Evolutionary conservation across 495 filamentous ascomycete species (phyloP), one percentile per base, ranked within the genome.

Genomic region (Physcia stellaris): DNA sequence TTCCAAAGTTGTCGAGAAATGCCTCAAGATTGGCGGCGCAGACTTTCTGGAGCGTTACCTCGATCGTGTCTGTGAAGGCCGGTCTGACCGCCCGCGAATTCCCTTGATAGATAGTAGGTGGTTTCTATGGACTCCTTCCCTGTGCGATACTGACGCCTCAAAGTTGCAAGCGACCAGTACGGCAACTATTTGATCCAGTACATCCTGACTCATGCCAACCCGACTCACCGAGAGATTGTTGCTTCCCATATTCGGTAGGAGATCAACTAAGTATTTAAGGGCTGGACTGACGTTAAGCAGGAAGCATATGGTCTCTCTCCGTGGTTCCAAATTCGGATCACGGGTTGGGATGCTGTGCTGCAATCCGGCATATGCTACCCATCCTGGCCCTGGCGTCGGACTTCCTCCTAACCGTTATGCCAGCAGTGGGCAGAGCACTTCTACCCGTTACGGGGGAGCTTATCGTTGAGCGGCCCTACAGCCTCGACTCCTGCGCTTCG

Each of bases 281-380:
- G 21, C 24, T 24, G 39, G 9, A 34, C 43, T 45, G 20, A 56
- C 32, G 23, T 2, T 36, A 26, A 9, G 33, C 37, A 76, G 76
- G 46, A 98, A 98, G 64, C 90, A 98, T 61, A 98, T 98, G 90
- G 90, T 98, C 19, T 96, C 92, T 42, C 77, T 98, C 24, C 86
- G 90, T 41, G 90, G 90, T 30, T 96, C 90, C 47, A 98, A 98
- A 55, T 98, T 95, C 58, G 90, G 90, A 40, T 95, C 90, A 41
- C 84, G 90, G 36, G 90, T 96, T 31, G 90, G 88, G 34, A 95
- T 96, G 86, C 82, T 96, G 41, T 96, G 92, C 62, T 94, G 85
- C 64, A 96, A 95, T 53, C 88, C 86, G 23, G 80, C 81, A 20
- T 72, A 81, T 46, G 68, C 80, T 24, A 93, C 83, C 45, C 83